Conservation (phyloP, 1,139 yeast species). For the Nakaseomyces bracarensis region DNA sequence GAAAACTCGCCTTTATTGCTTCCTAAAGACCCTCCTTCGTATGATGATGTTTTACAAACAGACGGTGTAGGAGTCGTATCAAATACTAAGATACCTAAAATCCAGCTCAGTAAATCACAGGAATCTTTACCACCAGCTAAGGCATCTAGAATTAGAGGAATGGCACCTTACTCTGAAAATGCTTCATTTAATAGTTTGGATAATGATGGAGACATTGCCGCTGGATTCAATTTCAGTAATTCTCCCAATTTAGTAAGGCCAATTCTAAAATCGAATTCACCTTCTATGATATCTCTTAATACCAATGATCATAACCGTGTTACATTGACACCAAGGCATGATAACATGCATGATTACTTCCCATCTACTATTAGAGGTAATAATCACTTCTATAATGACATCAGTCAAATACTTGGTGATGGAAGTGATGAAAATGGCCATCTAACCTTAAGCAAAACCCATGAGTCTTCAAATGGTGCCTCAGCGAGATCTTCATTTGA, state of each 20-base stretch:
- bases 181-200: conserved; percentile 11
- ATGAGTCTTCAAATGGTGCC: conserved; percentile 10
- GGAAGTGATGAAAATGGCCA: conserved; percentile 10
- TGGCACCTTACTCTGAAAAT: conserved; percentile 8
- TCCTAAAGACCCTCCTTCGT: conserved; percentile 36
- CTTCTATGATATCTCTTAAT: conserved; percentile 11
- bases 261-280: conserved; percentile 27
- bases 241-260: conserved; percentile 32
- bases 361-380: conserved; percentile 34
- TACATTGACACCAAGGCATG: conserved; percentile 3
- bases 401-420: conserved; percentile 21
- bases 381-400: conserved; percentile 20
- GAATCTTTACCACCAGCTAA: conserved; percentile 15
- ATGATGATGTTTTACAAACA: conserved; percentile 25
- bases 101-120: conserved; percentile 21
- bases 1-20: conserved; percentile 13
- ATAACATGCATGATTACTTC: conserved; percentile 23
- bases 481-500: conserved; percentile 24
- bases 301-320: conserved; percentile 8
- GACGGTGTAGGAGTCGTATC: conserved; percentile 16
- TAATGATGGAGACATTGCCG: conserved; percentile 32
- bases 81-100: conserved; percentile 15
- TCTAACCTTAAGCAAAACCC: neutral
- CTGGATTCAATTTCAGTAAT: conserved; percentile 32
- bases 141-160: conserved; percentile 5